Evolutionary conservation across 1,284 basidiomycete genomes (phyloP), one percentile per base, ranked within the genome.

Genomic region (Phylloboletellus chloephorus): DNA sequence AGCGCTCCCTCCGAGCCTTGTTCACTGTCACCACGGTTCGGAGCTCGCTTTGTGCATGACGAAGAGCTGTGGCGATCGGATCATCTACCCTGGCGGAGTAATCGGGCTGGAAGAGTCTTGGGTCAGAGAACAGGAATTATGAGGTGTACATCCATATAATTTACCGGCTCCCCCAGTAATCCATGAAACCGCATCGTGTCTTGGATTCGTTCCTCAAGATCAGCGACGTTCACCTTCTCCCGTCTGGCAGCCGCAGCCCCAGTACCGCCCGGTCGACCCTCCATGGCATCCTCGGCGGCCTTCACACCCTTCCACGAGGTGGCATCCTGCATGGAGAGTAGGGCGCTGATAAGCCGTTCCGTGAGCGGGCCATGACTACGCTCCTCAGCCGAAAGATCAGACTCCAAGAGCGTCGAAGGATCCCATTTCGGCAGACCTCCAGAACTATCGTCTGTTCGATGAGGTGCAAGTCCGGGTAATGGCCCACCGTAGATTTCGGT

Each of bases 61-160:
- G 84, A 2, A 98, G 76, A 1, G 91, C 87, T 2, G 87, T 82
- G 2, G 92, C 86, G 44, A 98, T 88, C 37, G 94, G 92, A 63
- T 98, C 94, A 56, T 97, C 94, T 31, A 91, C 84, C 38, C 83
- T 78, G 32, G 79, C 73, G 2, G 78, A 69, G 53, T 79, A 87
- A 59, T 92, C 82, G 41, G 84, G 83, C 87, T 92, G 52, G 20
- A 45, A 40, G 13, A 46, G 47, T 41, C 33, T 40, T 39, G 24
- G 45, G 47, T 48, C 24, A 57, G 36, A 54, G 22, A 43, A 41
- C 37, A 23, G 31, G 33, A 35, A 17, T 16, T 34, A 21, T 23
- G 9, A 39, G 31, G 19, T 16, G 22, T 32, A 41, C 34, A 38
- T 50, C 37, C 20, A 39, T 50, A 30, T 42, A 26, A 52, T 76